Base-by-base conservation (phyloP, 768 basidiomycete species). In the Russula virescens region DNA sequence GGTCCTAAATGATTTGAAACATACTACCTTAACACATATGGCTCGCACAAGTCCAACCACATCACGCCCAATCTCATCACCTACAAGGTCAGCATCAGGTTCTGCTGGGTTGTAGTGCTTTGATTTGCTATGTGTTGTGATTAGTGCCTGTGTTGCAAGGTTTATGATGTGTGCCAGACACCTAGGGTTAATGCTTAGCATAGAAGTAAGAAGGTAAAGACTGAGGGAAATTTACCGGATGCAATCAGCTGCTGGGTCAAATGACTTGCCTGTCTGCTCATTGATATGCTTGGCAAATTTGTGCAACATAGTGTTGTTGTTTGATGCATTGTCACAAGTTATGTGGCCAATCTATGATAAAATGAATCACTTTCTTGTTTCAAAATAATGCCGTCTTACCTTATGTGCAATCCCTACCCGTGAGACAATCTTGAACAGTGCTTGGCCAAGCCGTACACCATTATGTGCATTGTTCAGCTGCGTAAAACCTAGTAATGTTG, bases 91-190 rank as follows among this genome's bases (percentile, higher is more conserved):
- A 14, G 25, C 48, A 28, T 49, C 48, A 9, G 26, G 25, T 26
- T 49, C 14, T 10, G 25, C 13, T 26, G 73, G 72, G 50, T 73
- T 62, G 38, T 68, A 75, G 45, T 71, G 57, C 11, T 62, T 46
- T 9, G 74, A 51, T 28, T 72, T 71, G 46, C 64, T 71, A 46
- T 73, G 62, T 5, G 61, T 61, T 0, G 25, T 58, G 5, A 76
- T 63, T n/a, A 76, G 11, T 0, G 66, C 71, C 50, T 76, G 73
- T 0, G 70, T 72, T 2, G 69, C 72, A 0, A 76, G 68, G 38
- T 76, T 76, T 64, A 76, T 71, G 45, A 75, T 62, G 56, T 76
- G 75, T 0, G 71, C 72, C 28, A 74, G 68, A 58, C 75, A 76
- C 18, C 72, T 73, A 42, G 2, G 38, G 26, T 8, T 1, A 9